Evolutionary conservation across 2,329 filamentous ascomycete genomes (phyloP).

Genomic region (Orbilia oligospora): DNA sequence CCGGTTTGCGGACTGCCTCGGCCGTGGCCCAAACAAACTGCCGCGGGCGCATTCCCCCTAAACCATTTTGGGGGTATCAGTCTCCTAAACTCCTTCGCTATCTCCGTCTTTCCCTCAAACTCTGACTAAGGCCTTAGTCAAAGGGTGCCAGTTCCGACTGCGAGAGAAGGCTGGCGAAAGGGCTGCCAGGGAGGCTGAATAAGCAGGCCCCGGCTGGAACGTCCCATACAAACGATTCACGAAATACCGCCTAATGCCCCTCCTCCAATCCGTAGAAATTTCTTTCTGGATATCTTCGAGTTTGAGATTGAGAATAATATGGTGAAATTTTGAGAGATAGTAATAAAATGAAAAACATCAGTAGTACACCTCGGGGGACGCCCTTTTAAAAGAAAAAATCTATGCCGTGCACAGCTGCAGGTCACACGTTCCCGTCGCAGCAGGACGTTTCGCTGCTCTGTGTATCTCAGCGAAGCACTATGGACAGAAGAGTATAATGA

Average conservation of each 20-base stretch:
- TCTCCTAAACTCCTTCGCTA: constrained; percentile 33
- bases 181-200: constrained; percentile 50
- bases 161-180: constrained; percentile 27
- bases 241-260: constrained; percentile 54
- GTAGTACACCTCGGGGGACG: constrained; percentile 7
- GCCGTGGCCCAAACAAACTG: constrained; percentile 42
- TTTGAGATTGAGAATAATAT: background rate
- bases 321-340: constrained; percentile 28
- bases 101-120: constrained; percentile 28
- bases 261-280: constrained; percentile 18
- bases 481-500: constrained; percentile 18
- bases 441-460: constrained; percentile 23
- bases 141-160: constrained; percentile 56
- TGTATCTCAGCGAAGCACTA: constrained; percentile 18
- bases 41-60: constrained; percentile 6
- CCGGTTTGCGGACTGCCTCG: constrained; percentile 22
- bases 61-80: constrained; percentile 15
- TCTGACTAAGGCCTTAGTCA: constrained; percentile 60
- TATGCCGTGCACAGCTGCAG: constrained; percentile 41
- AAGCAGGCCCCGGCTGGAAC: constrained; percentile 47
- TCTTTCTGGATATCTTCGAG: background rate
- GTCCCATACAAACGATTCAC: constrained; percentile 52
- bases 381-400: constrained; percentile 17
- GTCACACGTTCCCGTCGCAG: constrained; percentile 39
- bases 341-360: constrained; percentile 17